Percentiles rank a stretch among this genome's conserved stretches.
phyloP scores from a whole-genome alignment of 805 yeast genomes.

The Starmerella kuoi region DNA sequence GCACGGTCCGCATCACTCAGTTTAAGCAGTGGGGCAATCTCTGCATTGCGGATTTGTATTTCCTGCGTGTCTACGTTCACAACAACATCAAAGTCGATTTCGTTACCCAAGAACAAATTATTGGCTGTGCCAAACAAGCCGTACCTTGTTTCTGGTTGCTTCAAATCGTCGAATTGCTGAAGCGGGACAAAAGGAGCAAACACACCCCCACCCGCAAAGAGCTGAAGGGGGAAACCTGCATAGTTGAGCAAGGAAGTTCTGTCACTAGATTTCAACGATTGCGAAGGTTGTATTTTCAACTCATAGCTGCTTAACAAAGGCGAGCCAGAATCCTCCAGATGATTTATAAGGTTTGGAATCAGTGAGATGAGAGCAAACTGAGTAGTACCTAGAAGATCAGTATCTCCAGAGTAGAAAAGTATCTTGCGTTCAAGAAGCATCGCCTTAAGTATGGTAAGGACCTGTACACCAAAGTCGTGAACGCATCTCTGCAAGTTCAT shows the following conservation, averaged over 20 bases:
- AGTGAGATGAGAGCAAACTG: conserved; percentile 77
- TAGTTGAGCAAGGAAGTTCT: conserved; percentile 63
- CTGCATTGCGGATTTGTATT: conserved; percentile 33
- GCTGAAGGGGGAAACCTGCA: conserved; percentile 76
- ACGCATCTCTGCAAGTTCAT: conserved; percentile 57
- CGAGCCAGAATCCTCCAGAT: conserved; percentile 66
- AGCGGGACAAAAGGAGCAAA: conserved; percentile 91
- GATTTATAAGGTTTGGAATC: conserved; percentile 65
- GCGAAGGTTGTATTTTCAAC: conserved; percentile 42
- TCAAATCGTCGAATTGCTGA: conserved; percentile 73
- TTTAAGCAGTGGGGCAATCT: conserved; percentile 35
- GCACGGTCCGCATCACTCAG: conserved; percentile 54
- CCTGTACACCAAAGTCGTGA: conserved; percentile 43
- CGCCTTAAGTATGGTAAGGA: conserved; percentile 61
- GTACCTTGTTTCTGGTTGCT: conserved; percentile 42
- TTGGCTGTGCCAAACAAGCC: conserved; percentile 83
- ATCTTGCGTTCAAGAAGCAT: conserved; percentile 62
- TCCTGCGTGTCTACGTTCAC: conserved; percentile 47
- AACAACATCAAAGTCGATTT: conserved; percentile 52
- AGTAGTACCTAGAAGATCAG: conserved; percentile 66
- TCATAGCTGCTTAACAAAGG: conserved; percentile 51
- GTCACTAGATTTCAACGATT: conserved; percentile 63
- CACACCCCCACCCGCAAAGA: conserved; percentile 75
- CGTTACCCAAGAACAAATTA: conserved; percentile 59
- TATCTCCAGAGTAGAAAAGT: conserved; percentile 63